Evolutionary conservation across 352 stramenopile species (phyloP).

Genomic region (Phytophthora hibernalis): DNA sequence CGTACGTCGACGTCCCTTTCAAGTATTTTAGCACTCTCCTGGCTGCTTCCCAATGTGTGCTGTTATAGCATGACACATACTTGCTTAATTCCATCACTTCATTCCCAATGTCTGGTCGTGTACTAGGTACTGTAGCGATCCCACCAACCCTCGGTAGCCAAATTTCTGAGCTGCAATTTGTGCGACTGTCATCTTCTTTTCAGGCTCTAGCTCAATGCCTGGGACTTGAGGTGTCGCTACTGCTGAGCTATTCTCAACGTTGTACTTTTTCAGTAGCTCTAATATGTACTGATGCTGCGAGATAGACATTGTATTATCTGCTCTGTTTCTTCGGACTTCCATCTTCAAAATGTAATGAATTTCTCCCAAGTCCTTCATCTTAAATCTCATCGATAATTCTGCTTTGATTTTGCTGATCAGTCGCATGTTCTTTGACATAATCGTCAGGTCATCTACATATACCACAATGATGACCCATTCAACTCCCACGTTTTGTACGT

Average conservation of each 20-base stretch:
- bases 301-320: neutral
- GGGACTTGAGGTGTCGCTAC: conserved; percentile 22
- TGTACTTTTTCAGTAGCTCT: conserved; percentile 5
- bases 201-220: conserved; percentile 10
- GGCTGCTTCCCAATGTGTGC: too few relatives aligned
- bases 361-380: conserved; percentile 28
- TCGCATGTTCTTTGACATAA: neutral
- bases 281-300: conserved; percentile 5
- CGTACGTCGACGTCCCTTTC: too few relatives aligned
- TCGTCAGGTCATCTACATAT: conserved; percentile 28
- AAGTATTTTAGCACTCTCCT: too few relatives aligned
- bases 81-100: conserved; percentile 33
- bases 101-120: conserved; percentile 39
- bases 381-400: conserved; percentile 27
- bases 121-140: conserved; percentile 43
- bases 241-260: conserved; percentile 9
- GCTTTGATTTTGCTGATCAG: conserved; percentile 22
- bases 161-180: too few relatives aligned
- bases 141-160: conserved; percentile 28
- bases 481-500: conserved; percentile 30
- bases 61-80: neutral
- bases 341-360: conserved; percentile 15
- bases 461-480: conserved; percentile 28
- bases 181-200: conserved; percentile 21
- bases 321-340: conserved; percentile 4